These are phyloP conservation scores for Cystofilobasidium macerans DNA, from an alignment of 768 basidiomycete genomes.

Conservation along the genomic window DNA sequence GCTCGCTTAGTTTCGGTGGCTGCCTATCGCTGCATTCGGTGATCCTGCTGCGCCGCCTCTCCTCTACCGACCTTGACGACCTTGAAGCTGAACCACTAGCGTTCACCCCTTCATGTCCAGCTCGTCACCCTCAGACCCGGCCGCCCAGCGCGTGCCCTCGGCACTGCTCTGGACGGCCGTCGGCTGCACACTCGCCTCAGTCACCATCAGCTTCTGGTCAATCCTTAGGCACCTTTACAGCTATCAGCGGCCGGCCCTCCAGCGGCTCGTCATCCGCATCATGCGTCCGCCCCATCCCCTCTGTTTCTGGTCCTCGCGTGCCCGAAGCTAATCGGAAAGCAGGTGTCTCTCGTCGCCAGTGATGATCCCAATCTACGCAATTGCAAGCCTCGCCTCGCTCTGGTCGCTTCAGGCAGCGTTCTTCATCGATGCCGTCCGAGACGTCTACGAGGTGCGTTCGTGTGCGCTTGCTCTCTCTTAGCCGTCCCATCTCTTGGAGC, in stretches of 20 bases:
- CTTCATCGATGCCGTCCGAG: conserved; percentile 85
- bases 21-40: no score
- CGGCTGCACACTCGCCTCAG: conserved; percentile 44
- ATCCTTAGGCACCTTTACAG: conserved; percentile 74
- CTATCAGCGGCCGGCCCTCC: conserved; percentile 68
- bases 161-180: conserved; percentile 8
- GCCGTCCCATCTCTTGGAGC: no score
- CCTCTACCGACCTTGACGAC: background rate
- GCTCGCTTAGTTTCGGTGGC: no score
- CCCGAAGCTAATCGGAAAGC: no score
- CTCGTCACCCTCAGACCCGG: background rate
- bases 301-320: no score
- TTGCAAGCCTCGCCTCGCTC: conserved; percentile 81
- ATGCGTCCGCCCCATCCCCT: conserved; percentile 40
- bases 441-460: conserved; percentile 88
- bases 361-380: conserved; percentile 67
- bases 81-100: no score
- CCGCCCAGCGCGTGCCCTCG: background rate
- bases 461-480: no score
- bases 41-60: no score
- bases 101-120: no score
- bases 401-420: conserved; percentile 92
- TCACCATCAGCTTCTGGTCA: conserved; percentile 58
- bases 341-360: no score
- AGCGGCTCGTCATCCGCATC: conserved; percentile 35